Evolutionary conservation across 2,329 filamentous ascomycete species (phyloP), one percentile per base, ranked within the genome.

Genomic region (Pseudogymnoascus sp.): DNA sequence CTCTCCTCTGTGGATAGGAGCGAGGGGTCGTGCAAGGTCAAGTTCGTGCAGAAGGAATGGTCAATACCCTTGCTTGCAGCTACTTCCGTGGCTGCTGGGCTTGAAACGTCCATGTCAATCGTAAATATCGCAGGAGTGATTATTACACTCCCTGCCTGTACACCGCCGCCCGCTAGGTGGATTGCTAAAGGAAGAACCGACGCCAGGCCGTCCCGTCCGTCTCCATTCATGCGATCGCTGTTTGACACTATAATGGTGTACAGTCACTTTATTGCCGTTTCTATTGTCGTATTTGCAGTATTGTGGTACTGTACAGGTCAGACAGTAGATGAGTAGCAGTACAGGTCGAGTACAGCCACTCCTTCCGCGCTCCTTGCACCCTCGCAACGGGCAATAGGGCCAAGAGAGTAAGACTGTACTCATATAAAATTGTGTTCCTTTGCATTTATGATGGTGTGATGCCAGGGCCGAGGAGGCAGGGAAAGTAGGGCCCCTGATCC

Each of bases 401-500:
- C 43, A 50, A 50, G 43, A 47, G 20, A 15, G 43, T 50, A 50
- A 50, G 43, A 30, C 43, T 50, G 43, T 50, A 30, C 43, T 50
- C 43, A 50, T 50, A 50, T 50, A 30, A 50, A 50, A 50, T 30
- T 50, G 43, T 50, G 25, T 14, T 11, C 22, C 30, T 50, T 50
- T 50, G 43, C 43, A 50, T 50, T 50, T 50, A 50, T 50, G 43
- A 15, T 50, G 43, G 43, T 50, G 43, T 50, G 43, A 50, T 30
- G 43, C 22, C 43, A 50, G 1, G 14, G 30, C 7, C 22, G 43
- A 28, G 22, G 14, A 50, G 22, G 43, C 11, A 30, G 43, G 43
- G 14, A 30, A 15, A 25, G 43, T 15, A 50, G 43, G 43, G 43
- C 43, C 43, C 43, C 43, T 50, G 22, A 30, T 50, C 43, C 43